phyloP scores from a whole-genome alignment of 805 yeast genomes.

The Teunomyces kruisii region DNA sequence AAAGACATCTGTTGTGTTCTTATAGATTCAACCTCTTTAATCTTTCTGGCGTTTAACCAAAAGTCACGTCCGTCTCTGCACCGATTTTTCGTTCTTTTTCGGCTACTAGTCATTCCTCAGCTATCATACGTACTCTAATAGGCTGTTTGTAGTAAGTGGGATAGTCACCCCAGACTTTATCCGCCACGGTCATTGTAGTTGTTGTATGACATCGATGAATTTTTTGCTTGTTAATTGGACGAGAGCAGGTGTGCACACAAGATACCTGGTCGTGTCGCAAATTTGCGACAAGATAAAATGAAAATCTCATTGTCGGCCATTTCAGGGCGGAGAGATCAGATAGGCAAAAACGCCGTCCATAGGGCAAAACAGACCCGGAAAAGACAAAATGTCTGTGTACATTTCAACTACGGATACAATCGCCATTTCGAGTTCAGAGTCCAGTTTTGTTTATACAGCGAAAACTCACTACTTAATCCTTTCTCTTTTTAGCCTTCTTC shows the following conservation, averaged over 20 bases:
- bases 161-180: conserved; percentile 47
- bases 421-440: no score
- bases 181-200: conserved; percentile 19
- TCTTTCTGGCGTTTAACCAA: neutral
- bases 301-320: no score
- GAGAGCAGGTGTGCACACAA: conserved; percentile 2
- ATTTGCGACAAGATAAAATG: neutral
- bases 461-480: neutral
- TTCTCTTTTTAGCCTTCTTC: conserved; percentile 8
- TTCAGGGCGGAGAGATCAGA: no score
- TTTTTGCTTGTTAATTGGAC: conserved; percentile 4
- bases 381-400: no score
- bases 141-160: conserved; percentile 65
- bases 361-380: no score
- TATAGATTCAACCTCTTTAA: neutral
- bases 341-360: no score
- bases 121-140: conserved; percentile 49
- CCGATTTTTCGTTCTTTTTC: neutral
- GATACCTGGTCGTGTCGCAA: neutral
- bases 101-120: neutral
- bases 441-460: neutral
- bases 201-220: conserved; percentile 4
- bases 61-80: neutral
- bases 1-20: neutral
- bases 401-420: no score